Evolutionary conservation across 2,329 filamentous ascomycete species (phyloP).

Genomic region (Penicillium frequentans): DNA sequence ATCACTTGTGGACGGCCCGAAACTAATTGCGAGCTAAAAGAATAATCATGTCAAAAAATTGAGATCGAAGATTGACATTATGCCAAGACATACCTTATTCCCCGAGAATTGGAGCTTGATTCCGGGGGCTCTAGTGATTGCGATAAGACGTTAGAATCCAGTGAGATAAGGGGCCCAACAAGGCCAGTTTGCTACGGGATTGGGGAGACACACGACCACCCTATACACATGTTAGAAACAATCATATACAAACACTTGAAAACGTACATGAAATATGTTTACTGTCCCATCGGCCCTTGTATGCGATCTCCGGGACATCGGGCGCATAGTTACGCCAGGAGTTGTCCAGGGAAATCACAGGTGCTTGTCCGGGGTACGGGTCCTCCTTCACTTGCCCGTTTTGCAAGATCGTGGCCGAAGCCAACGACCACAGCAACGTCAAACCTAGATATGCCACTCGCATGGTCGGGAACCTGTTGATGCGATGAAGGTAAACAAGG

Average conservation of each 20-base stretch:
- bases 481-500: neutral
- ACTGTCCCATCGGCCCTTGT: slow-evolving; percentile 64
- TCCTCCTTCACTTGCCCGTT: slow-evolving; percentile 44
- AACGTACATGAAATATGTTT: slow-evolving; percentile 55
- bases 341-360: slow-evolving; percentile 29
- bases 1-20: slow-evolving; percentile 53
- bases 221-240: slow-evolving; percentile 18
- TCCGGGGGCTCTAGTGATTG: slow-evolving; percentile 44
- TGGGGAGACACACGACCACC: slow-evolving; percentile 55
- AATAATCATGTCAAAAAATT: neutral
- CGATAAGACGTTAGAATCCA: neutral
- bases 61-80: neutral
- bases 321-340: slow-evolving; percentile 53
- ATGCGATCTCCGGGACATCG: slow-evolving; percentile 56
- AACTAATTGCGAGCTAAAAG: slow-evolving; percentile 50
- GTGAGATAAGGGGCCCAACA: slow-evolving; percentile 1
- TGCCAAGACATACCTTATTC: slow-evolving; percentile 37
- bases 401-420: slow-evolving; percentile 42
- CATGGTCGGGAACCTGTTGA: slow-evolving; percentile 12
- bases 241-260: neutral
- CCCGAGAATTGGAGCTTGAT: slow-evolving; percentile 59
- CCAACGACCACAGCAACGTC: slow-evolving; percentile 16
- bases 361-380: slow-evolving; percentile 40
- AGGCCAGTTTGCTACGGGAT: neutral
- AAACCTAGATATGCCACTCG: slow-evolving; percentile 10